Percentiles rank a stretch among this genome's conserved stretches.
Conservation (phyloP, 192 early-diverging fungal genomes). For the Coemansia sp. region DNA sequence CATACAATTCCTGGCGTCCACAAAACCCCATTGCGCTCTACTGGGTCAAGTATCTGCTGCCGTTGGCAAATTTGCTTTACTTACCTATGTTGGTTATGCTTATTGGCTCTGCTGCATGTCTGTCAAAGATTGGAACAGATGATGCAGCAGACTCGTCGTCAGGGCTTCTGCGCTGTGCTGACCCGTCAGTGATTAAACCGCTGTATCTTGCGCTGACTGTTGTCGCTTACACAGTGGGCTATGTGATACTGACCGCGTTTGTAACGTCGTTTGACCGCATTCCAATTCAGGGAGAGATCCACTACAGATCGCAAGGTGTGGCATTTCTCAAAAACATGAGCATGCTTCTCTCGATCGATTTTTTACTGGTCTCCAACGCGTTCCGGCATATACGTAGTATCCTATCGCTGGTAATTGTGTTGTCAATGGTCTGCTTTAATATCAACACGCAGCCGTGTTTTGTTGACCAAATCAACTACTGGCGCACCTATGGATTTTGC, state of each 20-base stretch:
- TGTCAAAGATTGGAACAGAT: constrained; percentile 48
- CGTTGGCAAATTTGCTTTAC: constrained; percentile 55
- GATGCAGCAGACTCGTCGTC: constrained; percentile 33
- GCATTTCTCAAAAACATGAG: constrained; percentile 74
- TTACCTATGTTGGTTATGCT: constrained; percentile 58
- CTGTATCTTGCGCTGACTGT: constrained; percentile 62
- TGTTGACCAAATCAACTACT: constrained; percentile 73
- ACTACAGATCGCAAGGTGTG: constrained; percentile 69
- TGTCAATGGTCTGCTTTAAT: constrained; percentile 73
- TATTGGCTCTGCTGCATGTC: constrained; percentile 55
- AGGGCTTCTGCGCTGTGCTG: constrained; percentile 53
- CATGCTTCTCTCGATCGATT: constrained; percentile 69
- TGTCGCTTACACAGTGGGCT: constrained; percentile 62
- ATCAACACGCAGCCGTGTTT: constrained; percentile 71
- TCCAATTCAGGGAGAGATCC: constrained; percentile 67
- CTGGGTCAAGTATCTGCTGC: constrained; percentile 56
- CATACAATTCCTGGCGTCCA: constrained; percentile 40
- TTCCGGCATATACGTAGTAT: constrained; percentile 63
- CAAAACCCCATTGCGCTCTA: constrained; percentile 44
- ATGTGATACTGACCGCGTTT: constrained; percentile 66
- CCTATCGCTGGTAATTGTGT: constrained; percentile 64
- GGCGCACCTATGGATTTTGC: constrained; percentile 64
- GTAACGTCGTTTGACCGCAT: constrained; percentile 70
- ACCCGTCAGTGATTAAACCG: constrained; percentile 54
- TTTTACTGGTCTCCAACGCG: constrained; percentile 60